A percentile compares a stretch with the other conserved stretches of the same genome.
Conservation (phyloP, 2,329 filamentous ascomycete species). For the Cladophialophora psammophila region DNA sequence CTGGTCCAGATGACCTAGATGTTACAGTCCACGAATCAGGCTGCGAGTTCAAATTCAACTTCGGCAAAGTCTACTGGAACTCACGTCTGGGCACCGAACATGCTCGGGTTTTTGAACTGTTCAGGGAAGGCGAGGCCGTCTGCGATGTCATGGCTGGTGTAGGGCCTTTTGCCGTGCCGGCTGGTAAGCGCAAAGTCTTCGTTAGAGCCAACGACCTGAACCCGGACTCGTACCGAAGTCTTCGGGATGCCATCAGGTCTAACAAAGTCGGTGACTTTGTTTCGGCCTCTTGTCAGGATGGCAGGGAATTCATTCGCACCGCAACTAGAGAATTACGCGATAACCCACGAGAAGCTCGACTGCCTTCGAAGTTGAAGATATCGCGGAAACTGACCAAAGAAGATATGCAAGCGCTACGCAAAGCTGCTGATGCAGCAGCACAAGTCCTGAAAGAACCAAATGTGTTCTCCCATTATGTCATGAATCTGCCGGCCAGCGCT, state of each 20-base stretch:
- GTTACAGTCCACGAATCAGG: constrained; percentile 82
- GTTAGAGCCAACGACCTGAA: constrained; percentile 98
- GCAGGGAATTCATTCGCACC: constrained; percentile 76
- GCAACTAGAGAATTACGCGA: constrained; percentile 66
- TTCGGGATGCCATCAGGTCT: constrained; percentile 71
- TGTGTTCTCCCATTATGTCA: constrained; percentile 90
- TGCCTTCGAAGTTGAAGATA: constrained; percentile 55
- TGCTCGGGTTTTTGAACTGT: constrained; percentile 75
- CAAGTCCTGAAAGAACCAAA: constrained; percentile 65
- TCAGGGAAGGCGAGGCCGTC: constrained; percentile 84
- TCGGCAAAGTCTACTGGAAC: constrained; percentile 98
- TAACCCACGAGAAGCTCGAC: constrained; percentile 60
- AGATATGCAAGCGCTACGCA: constrained; percentile 41
- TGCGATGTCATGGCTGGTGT: constrained; percentile 98
- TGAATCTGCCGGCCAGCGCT: constrained; percentile 94
- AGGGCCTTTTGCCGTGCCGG: constrained; percentile 91
- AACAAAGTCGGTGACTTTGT: constrained; percentile 86
- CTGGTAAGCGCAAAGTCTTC: constrained; percentile 87
- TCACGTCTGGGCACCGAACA: constrained; percentile 90
- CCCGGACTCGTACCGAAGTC: constrained; percentile 79
- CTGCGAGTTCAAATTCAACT: constrained; percentile 92
- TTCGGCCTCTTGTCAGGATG: constrained; percentile 80
- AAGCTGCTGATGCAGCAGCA: constrained; percentile 35
- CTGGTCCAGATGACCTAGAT: constrained; percentile 80
- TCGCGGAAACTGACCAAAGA: constrained; percentile 39